Conservation (phyloP, 768 basidiomycete species). For the Sporobolomyces phaffii region DNA sequence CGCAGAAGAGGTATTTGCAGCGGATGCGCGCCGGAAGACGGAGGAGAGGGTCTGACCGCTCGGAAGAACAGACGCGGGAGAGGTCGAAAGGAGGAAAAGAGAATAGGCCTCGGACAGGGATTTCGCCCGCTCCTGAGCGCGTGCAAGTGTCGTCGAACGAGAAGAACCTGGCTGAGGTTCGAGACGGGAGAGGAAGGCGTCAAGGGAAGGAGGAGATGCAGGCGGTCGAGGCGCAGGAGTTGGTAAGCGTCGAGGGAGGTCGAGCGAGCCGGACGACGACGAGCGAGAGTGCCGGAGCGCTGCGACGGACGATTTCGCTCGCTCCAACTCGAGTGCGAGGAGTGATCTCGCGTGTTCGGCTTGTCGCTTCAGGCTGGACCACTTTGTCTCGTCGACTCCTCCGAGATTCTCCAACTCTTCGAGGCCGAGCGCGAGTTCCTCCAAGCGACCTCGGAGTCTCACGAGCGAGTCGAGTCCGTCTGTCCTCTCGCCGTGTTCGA, state of each 20-base stretch:
- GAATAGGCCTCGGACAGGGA: background rate
- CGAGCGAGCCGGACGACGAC: background rate
- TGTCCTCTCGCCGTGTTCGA: background rate
- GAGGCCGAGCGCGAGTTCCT: background rate
- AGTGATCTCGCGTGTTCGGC: background rate
- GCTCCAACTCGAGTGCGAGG: background rate
- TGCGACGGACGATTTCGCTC: background rate
- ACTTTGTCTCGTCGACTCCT: background rate
- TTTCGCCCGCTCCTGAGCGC: background rate
- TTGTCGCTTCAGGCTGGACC: background rate
- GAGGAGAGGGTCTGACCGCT: background rate
- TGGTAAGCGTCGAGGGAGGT: background rate
- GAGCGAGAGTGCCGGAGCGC: background rate
- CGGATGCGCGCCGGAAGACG: constrained; percentile 1
- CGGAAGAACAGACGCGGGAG: constrained; percentile 3
- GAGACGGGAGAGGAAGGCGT: background rate
- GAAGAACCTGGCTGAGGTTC: background rate
- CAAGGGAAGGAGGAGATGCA: no score
- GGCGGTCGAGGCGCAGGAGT: background rate
- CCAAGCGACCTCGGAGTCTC: background rate
- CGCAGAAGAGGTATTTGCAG: background rate
- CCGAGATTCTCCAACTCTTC: background rate
- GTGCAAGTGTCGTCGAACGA: background rate
- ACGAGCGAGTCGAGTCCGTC: constrained; percentile 6
- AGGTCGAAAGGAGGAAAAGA: constrained; percentile 4